A percentile compares a stretch with the other conserved stretches of the same genome.
Evolutionary conservation across 1,139 yeast genomes (phyloP).

Genomic region (Debaryomyces sp.): DNA sequence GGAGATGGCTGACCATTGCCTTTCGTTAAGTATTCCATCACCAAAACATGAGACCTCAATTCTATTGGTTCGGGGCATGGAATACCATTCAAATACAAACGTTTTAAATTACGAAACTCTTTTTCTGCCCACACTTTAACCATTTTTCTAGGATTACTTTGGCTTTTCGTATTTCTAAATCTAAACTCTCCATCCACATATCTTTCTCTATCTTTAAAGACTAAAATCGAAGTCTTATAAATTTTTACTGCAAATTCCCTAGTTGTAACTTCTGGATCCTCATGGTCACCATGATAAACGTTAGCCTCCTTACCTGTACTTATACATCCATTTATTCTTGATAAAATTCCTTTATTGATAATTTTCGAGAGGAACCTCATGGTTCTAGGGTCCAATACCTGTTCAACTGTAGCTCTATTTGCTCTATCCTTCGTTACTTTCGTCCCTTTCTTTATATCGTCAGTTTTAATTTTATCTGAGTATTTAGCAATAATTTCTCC

Average conservation of each 20-base stretch:
- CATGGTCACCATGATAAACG: conserved; percentile 90
- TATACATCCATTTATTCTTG: conserved; percentile 89
- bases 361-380: conserved; percentile 78
- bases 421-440: conserved; percentile 78
- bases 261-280: conserved; percentile 45
- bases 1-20: conserved; percentile 90
- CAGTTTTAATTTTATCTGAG: conserved; percentile 65
- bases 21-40: conserved; percentile 85
- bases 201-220: conserved; percentile 92
- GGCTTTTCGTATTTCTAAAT: conserved; percentile 79
- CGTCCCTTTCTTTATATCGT: conserved; percentile 57
- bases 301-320: conserved; percentile 98
- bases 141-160: conserved; percentile 96
- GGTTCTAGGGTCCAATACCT: conserved; percentile 94
- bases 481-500: conserved; percentile 63
- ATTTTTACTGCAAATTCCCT: conserved; percentile 85
- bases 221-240: conserved; percentile 92
- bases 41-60: conserved; percentile 84
- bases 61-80: conserved; percentile 94
- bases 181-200: conserved; percentile 96
- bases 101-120: conserved; percentile 87
- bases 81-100: conserved; percentile 76
- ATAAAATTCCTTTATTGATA: conserved; percentile 78
- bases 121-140: conserved; percentile 98
- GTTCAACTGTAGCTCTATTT: conserved; percentile 95